Evolutionary conservation across 768 basidiomycete species (phyloP).

Genomic region (button mushroom (Agaricus bisporus)): DNA sequence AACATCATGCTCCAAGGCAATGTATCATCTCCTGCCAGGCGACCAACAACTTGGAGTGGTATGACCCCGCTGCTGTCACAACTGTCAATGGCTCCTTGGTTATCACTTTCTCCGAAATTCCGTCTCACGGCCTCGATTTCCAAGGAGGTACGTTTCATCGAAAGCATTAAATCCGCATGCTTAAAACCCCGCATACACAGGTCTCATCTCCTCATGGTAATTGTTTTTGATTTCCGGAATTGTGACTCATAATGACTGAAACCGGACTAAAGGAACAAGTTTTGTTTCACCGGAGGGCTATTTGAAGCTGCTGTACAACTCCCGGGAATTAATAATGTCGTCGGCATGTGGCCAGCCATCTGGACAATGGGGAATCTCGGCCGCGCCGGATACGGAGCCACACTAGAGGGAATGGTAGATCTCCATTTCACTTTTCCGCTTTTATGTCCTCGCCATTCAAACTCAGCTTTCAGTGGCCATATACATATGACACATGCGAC

Average conservation of each 20-base stretch:
- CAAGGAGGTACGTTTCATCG: conserved; percentile 43
- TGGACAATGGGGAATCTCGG: conserved; percentile 69
- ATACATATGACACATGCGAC: conserved; percentile 75
- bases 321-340: conserved; percentile 57
- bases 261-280: conserved; percentile 54
- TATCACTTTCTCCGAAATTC: conserved; percentile 56
- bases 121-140: conserved; percentile 59
- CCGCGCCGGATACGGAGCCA: conserved; percentile 81
- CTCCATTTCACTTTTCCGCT: neutral
- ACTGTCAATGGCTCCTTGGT: conserved; percentile 67
- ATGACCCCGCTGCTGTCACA: conserved; percentile 70
- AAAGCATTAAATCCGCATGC: neutral
- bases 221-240: conserved; percentile 28
- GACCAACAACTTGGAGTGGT: conserved; percentile 81
- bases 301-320: conserved; percentile 56
- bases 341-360: conserved; percentile 69
- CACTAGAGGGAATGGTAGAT: conserved; percentile 71
- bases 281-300: conserved; percentile 79
- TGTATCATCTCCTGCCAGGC: conserved; percentile 21
- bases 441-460: conserved; percentile 1
- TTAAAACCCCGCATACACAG: conserved; percentile 22
- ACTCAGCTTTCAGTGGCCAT: conserved; percentile 53
- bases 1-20: neutral
- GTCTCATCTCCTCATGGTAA: conserved; percentile 33
- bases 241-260: neutral